Conservation (phyloP, 257 asterid species). For the Solanum paucissectum region DNA sequence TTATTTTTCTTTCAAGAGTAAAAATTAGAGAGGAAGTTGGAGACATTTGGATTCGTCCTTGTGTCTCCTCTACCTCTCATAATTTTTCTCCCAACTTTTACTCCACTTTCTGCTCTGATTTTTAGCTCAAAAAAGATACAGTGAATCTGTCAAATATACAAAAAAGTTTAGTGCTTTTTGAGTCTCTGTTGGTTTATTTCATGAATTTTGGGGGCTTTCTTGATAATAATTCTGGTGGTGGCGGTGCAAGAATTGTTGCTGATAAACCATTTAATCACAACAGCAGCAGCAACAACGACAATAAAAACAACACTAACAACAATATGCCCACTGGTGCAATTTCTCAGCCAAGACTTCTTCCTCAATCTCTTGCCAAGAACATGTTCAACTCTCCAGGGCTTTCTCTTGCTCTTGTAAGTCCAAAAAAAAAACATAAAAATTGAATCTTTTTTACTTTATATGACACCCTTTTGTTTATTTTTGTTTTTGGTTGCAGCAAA, state of each 20-base stretch:
- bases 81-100: background rate
- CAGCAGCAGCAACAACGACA: slow-evolving; percentile 5
- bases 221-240: slow-evolving; percentile 52
- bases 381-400: slow-evolving; percentile 83
- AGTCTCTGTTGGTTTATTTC: slow-evolving; percentile 11
- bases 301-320: background rate
- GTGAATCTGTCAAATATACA: background rate
- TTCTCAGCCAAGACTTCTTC: slow-evolving; percentile 37
- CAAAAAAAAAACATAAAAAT: background rate
- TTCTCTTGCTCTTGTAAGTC: slow-evolving; percentile 78
- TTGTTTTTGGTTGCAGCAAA: slow-evolving; percentile 31
- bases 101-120: background rate
- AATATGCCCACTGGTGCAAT: slow-evolving; percentile 46
- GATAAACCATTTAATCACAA: slow-evolving; percentile 32
- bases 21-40: slow-evolving; percentile 54
- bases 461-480: background rate
- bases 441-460: background rate
- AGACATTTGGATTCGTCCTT: slow-evolving; percentile 80
- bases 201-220: slow-evolving; percentile 96
- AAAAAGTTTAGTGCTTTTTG: background rate
- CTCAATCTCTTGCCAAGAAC: slow-evolving; percentile 48
- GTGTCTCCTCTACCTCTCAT: slow-evolving; percentile 90
- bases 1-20: slow-evolving; percentile 12
- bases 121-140: background rate
- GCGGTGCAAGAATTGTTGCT: slow-evolving; percentile 52